These are phyloP conservation scores for Pythium vanterpoolii DNA, from an alignment of 352 stramenopile genomes.

Conservation along the genomic window DNA sequence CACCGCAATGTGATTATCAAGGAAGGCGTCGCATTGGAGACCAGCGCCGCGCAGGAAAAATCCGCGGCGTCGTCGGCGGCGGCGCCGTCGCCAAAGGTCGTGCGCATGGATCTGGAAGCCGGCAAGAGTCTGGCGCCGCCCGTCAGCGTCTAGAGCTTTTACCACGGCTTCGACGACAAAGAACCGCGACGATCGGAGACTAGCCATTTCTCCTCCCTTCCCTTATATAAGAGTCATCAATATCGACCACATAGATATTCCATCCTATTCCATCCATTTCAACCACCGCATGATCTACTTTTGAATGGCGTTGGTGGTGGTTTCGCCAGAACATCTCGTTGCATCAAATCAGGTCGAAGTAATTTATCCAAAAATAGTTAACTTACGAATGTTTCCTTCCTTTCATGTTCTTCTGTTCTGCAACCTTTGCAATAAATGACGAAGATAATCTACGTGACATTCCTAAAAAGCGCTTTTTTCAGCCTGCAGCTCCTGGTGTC, in stretches of 20 bases:
- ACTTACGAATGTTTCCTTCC: not conserved
- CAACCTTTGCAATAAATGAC: not conserved
- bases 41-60: slow-evolving; percentile 51
- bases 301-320: too few relatives aligned
- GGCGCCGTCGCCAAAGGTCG: slow-evolving; percentile 57
- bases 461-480: slow-evolving; percentile 8
- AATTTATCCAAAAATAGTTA: not conserved
- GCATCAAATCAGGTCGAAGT: not conserved
- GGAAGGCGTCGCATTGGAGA: slow-evolving; percentile 46
- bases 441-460: not conserved
- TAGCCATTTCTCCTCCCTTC: not conserved
- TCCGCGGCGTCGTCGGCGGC: slow-evolving; percentile 26
- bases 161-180: not conserved
- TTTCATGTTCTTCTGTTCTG: too few relatives aligned
- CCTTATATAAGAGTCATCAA: slow-evolving; percentile 24
- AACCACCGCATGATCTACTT: too few relatives aligned
- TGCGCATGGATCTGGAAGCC: slow-evolving; percentile 59
- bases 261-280: not conserved
- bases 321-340: too few relatives aligned
- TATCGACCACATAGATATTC: slow-evolving; percentile 7
- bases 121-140: slow-evolving; percentile 54
- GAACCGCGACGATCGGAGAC: not conserved
- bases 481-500: not conserved
- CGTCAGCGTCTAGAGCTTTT: slow-evolving; percentile 55
- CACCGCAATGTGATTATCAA: slow-evolving; percentile 84